phyloP scores from a whole-genome alignment of 2,329 filamentous ascomycete species.

The Pyrenochaeta sp. region DNA sequence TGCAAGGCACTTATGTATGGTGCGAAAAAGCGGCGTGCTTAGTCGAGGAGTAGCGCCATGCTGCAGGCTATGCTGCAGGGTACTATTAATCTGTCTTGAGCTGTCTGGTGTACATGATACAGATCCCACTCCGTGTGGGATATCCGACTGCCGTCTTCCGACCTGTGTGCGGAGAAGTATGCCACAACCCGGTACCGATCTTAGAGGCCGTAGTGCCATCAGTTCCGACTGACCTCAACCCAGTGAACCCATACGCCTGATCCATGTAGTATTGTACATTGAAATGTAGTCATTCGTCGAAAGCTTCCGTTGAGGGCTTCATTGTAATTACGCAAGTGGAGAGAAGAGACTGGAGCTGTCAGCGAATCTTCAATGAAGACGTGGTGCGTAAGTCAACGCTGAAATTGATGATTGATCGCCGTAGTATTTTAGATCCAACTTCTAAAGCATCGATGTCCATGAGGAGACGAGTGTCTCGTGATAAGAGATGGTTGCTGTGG shows the following conservation, averaged over 20 bases:
- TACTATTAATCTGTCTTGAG: slow-evolving; percentile 17
- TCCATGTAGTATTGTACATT: slow-evolving; percentile 43
- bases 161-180: slow-evolving; percentile 26
- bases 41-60: slow-evolving; percentile 16
- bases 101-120: slow-evolving; percentile 28
- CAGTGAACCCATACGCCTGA: slow-evolving; percentile 38
- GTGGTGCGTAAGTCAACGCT: background rate
- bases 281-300: slow-evolving; percentile 24
- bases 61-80: slow-evolving; percentile 17
- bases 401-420: background rate
- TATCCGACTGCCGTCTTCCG: slow-evolving; percentile 19
- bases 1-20: slow-evolving; percentile 18
- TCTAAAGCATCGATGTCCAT: background rate
- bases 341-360: slow-evolving; percentile 47
- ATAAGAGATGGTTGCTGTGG: background rate
- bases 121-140: slow-evolving; percentile 21
- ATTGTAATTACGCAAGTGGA: slow-evolving; percentile 43
- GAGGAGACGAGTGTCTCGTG: background rate
- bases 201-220: slow-evolving; percentile 9
- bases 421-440: background rate
- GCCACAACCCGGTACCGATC: slow-evolving; percentile 3
- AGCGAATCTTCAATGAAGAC: slow-evolving; percentile 15
- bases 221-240: slow-evolving; percentile 16
- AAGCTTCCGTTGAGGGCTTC: slow-evolving; percentile 11
- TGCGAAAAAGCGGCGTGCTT: slow-evolving; percentile 8